Conservation (phyloP, 306 rosid genomes). For the Canavalia ensiformis region DNA sequence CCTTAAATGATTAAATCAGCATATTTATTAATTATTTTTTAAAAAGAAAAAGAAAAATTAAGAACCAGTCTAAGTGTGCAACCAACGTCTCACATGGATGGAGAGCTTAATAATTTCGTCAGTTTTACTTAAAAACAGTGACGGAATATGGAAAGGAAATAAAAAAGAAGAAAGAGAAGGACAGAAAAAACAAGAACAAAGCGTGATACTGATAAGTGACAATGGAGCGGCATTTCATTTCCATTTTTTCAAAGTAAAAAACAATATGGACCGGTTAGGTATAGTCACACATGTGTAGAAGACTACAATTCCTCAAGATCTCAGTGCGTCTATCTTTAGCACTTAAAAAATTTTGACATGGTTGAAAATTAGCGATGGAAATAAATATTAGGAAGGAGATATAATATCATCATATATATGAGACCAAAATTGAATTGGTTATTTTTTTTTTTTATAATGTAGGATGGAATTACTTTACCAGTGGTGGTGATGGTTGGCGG, state of each 20-base stretch:
- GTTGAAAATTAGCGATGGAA: conserved; percentile 21
- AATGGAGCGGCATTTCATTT: conserved; percentile 51
- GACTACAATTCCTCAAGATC: conserved; percentile 39
- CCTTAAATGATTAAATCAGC: background rate
- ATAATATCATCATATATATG: too few species aligned
- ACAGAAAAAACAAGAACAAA: conserved; percentile 40
- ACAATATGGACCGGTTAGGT: conserved; percentile 50
- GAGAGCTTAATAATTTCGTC: conserved; percentile 55
- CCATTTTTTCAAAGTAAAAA: conserved; percentile 56
- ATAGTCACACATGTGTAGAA: background rate
- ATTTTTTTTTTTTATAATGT: too few species aligned
- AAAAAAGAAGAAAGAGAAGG: conserved; percentile 39
- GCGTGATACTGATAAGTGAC: conserved; percentile 45
- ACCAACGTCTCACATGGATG: background rate
- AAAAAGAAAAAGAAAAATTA: background rate
- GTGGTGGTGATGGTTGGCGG: conserved; percentile 68
- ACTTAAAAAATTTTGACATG: background rate
- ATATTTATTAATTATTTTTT: background rate
- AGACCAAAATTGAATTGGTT: too few species aligned
- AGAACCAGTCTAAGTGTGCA: background rate
- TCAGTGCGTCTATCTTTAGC: conserved; percentile 22
- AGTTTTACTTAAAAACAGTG: conserved; percentile 73
- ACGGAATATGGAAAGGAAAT: background rate
- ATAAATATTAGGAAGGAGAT: too few species aligned
- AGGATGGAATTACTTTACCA: conserved; percentile 52